Base-by-base conservation (phyloP, 768 basidiomycete genomes). In the Butyriboletus loyo region DNA sequence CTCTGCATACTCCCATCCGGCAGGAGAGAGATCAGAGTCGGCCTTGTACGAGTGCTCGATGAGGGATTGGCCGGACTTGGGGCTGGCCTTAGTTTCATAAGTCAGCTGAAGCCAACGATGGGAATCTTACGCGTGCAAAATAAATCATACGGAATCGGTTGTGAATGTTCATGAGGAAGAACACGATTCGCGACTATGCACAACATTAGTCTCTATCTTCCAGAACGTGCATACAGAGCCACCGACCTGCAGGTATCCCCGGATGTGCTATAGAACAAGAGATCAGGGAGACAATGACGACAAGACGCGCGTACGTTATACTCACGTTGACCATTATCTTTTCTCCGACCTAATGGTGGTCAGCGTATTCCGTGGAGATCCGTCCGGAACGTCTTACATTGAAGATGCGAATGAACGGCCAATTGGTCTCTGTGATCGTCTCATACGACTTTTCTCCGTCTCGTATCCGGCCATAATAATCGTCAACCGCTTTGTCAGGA, bases 121-220 rank as follows among this genome's bases (percentile, higher is more conserved):
- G 8, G 5, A 7, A 7, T 32, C 89, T 55, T 65, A 97, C 95
- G 36, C 96, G 76, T 5, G 96, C 96, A 72, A 99, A 98, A 70
- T 95, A 98, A 57, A 99, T 99, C 42, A 87, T 93, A 21, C 96
- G 80, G 66, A 86, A 89, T 56, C 81, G 79, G 64, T 94, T 98
- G 72, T 99, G 96, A 43, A 99, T 98, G 68, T 99, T 99, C 97
- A 98, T 98, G 40, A 99, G 77, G 78, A 97, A 98, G 78, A 98
- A 99, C 24, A 98, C 91, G 53, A 98, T 94, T 54, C 96, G 77
- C 2, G 92, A 92, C 86, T 98, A 71, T 15, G 61, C 45, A 35
- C 1, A 48, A 37, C 43, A 46, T 59, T 7, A 60, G 53, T 40
- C 31, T 35, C 9, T n/a, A 1, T 30, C 21, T 45, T 21, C 25